Base-by-base conservation (phyloP, 371 early-diverging fungal species). In the Rhizopus delemar region DNA sequence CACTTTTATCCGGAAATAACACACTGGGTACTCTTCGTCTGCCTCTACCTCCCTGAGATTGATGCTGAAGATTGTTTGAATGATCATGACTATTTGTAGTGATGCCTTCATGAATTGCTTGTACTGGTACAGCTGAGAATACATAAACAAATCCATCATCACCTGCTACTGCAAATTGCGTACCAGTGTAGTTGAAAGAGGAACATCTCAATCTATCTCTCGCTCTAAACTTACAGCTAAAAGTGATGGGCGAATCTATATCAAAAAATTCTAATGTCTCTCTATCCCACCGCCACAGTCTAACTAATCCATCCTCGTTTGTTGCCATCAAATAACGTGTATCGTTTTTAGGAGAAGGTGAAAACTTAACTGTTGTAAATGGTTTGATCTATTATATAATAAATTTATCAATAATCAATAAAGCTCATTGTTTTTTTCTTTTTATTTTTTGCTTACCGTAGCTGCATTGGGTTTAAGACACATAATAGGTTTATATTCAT, bases 151-250 rank as follows among this genome's bases (percentile, higher is more conserved):
- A 81, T 0, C 95, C 93, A 71, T 90, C 90, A 16, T 82, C 81
- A 4, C 93, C 92, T 32, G 93, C 90, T 3, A 93, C 84, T 12
- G 90, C 87, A 69, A 95, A 90, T 9, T 83, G 77, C 3, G 93
- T 89, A 13, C 95, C 95, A 1, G 90, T 91, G 35, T 71, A 75
- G 59, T 90, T 90, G 73, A 93, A 93, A 0, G 88, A 85, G 3
- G 86, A 78, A 53, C 90, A 87, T 28, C 81, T 72, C 3, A 91
- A 70, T 32, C 73, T 60, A 73, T 90, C 90, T 12, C 80, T 76
- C 5, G 79, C 66, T 70, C 82, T 68, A 53, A 84, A 77, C 65
- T 86, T 78, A 65, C 85, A 84, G 60, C 88, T 81, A 8, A 91
- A 74, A 12, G 81, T 75, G 12, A 88, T 73, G 0, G 94, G 90